Percentiles rank a stretch among this genome's conserved stretches.
These are phyloP conservation scores for Cerrena zonata DNA, from an alignment of 1,284 basidiomycete species.

Conservation along the genomic window DNA sequence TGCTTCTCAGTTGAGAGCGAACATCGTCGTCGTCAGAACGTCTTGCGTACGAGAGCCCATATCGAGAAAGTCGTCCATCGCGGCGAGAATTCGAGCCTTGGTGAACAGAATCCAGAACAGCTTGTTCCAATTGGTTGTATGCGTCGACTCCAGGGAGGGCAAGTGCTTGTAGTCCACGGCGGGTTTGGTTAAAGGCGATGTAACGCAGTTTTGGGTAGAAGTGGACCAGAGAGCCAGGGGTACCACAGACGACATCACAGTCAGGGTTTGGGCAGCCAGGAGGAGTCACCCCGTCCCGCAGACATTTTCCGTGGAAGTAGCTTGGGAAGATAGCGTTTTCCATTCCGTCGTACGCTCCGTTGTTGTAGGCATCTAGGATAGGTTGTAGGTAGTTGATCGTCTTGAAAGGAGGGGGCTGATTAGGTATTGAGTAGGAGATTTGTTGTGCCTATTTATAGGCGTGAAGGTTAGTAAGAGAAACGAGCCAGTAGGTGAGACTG, in stretches of 20 bases:
- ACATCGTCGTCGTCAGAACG: constrained; percentile 16
- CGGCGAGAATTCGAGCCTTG: constrained; percentile 5
- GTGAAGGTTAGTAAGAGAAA: background rate
- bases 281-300: constrained; percentile 47
- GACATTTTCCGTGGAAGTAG: constrained; percentile 74
- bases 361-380: constrained; percentile 40
- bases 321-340: constrained; percentile 52
- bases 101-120: constrained; percentile 30
- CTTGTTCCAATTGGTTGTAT: constrained; percentile 37
- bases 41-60: background rate
- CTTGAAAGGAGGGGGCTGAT: constrained; percentile 27
- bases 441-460: constrained; percentile 30
- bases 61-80: constrained; percentile 5
- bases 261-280: constrained; percentile 71
- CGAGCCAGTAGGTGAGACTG: constrained; percentile 14
- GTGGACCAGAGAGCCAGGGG: constrained; percentile 70
- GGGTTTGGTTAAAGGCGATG: constrained; percentile 48
- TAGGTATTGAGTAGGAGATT: constrained; percentile 30
- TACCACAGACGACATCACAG: constrained; percentile 70
- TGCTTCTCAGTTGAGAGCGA: constrained; percentile 22
- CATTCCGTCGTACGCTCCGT: constrained; percentile 39
- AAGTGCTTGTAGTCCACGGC: constrained; percentile 30
- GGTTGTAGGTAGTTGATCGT: constrained; percentile 39
- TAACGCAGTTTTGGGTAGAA: constrained; percentile 47
- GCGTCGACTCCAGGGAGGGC: constrained; percentile 32